A percentile compares a stretch with the other conserved stretches of the same genome.
These are phyloP conservation scores for Botrytis hyacinthi DNA, from an alignment of 2,329 filamentous ascomycete species.

Conservation along the genomic window DNA sequence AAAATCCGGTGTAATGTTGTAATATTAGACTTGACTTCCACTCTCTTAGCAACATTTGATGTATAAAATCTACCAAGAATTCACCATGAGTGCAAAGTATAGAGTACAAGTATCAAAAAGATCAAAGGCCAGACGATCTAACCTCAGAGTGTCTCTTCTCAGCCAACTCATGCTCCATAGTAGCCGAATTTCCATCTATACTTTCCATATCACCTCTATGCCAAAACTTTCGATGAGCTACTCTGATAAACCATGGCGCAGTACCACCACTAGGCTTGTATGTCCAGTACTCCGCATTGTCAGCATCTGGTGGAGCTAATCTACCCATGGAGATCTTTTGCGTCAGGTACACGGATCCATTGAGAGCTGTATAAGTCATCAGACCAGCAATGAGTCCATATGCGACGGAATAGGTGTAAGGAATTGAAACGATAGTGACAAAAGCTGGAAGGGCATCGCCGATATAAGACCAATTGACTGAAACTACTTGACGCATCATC, in stretches of 20 bases:
- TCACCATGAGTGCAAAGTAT: not conserved
- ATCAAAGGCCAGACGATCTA: slow-evolving; percentile 14
- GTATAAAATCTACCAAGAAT: not conserved
- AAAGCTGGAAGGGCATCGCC: slow-evolving; percentile 75
- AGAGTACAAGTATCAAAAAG: not conserved
- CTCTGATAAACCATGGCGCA: slow-evolving; percentile 54
- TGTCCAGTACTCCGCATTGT: slow-evolving; percentile 55
- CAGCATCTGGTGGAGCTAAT: slow-evolving; percentile 52
- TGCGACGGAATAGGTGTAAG: slow-evolving; percentile 75
- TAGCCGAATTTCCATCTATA: slow-evolving; percentile 18
- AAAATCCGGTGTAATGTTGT: not conserved
- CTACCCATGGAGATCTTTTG: slow-evolving; percentile 47
- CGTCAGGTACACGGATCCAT: slow-evolving; percentile 51
- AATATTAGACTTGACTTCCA: rapidly evolving
- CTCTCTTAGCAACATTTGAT: not conserved
- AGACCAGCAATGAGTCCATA: slow-evolving; percentile 71
- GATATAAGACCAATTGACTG: slow-evolving; percentile 75
- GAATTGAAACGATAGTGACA: slow-evolving; percentile 71
- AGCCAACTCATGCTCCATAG: slow-evolving; percentile 17
- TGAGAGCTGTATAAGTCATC: slow-evolving; percentile 54
- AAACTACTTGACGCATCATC: slow-evolving; percentile 73
- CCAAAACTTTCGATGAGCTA: slow-evolving; percentile 32
- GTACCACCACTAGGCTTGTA: slow-evolving; percentile 49
- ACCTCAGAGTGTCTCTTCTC: slow-evolving; percentile 18
- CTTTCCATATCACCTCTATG: slow-evolving; percentile 15